Evolutionary conservation across 306 rosid species (phyloP).

Genomic region (Geum urbanum): DNA sequence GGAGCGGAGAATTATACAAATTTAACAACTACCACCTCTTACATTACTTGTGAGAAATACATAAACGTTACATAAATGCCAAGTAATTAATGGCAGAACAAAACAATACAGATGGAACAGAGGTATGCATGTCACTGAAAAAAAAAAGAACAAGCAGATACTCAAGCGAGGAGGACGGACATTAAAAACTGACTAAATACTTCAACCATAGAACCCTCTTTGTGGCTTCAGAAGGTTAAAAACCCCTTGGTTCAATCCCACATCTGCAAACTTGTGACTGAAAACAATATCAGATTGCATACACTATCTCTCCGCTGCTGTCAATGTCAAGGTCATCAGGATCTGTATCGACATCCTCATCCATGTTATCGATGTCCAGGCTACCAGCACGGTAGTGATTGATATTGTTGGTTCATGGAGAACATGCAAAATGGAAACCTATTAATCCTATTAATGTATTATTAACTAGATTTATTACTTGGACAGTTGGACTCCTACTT

Average conservation of each 20-base stretch:
- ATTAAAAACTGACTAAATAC: constrained; percentile 22
- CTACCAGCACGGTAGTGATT: constrained; percentile 71
- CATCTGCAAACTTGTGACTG: constrained; percentile 22
- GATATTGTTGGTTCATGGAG: constrained; percentile 26
- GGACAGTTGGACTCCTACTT: too few relatives aligned
- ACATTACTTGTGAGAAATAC: not conserved
- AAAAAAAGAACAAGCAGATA: constrained; percentile 6
- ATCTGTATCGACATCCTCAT: constrained; percentile 73
- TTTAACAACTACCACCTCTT: constrained; percentile 3
- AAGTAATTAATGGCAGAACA: constrained; percentile 1
- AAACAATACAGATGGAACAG: not conserved
- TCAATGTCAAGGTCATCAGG: constrained; percentile 85
- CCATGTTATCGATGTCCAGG: constrained; percentile 94
- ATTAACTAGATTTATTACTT: too few relatives aligned
- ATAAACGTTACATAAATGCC: constrained; percentile 8
- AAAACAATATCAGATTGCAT: constrained; percentile 51
- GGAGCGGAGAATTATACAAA: not conserved
- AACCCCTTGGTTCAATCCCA: too few relatives aligned
- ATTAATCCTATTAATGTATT: too few relatives aligned
- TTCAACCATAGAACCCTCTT: constrained; percentile 28
- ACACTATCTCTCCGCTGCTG: constrained; percentile 89
- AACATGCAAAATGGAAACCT: too few relatives aligned
- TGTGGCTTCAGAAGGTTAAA: not conserved
- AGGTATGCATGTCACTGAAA: not conserved
- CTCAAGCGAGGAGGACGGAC: constrained; percentile 24